A percentile compares a stretch with the other conserved stretches of the same genome.
Evolutionary conservation across 2,329 filamentous ascomycete species (phyloP).

Genomic region (Thelonectria discophora): DNA sequence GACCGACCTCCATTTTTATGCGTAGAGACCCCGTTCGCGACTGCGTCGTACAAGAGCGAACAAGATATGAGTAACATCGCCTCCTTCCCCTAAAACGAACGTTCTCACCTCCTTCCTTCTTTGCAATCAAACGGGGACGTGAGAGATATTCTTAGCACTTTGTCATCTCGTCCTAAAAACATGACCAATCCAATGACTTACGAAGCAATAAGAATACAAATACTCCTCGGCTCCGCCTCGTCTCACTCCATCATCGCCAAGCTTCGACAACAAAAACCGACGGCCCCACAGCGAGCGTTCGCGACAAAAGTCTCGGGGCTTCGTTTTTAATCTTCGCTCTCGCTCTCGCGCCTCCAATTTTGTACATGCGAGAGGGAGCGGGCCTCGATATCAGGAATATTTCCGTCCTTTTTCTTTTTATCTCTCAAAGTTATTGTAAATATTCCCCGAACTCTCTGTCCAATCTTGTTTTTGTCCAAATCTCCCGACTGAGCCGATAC

Average conservation of each 20-base stretch:
- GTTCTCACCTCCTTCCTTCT: neutral
- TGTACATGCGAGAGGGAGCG: neutral
- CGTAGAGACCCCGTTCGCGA: too few relatives aligned
- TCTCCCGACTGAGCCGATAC: neutral
- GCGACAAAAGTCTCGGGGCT: neutral
- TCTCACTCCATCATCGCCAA: neutral
- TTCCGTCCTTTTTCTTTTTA: neutral
- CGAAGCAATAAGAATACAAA: too few relatives aligned
- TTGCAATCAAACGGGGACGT: neutral
- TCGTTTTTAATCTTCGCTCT: neutral
- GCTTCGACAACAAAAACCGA: neutral
- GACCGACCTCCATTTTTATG: neutral
- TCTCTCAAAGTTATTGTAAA: neutral
- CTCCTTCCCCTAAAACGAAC: neutral
- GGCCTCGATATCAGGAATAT: neutral
- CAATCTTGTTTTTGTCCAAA: neutral
- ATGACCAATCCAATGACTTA: neutral
- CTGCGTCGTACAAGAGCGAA: neutral
- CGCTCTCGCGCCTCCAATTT: neutral
- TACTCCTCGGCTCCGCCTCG: conserved; percentile 11
- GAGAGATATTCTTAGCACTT: conserved; percentile 12
- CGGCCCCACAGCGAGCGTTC: neutral
- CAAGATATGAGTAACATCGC: neutral
- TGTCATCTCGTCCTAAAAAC: conserved; percentile 6
- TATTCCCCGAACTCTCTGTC: neutral